Evolutionary conservation across 768 basidiomycete genomes (phyloP), one percentile per base, ranked within the genome.

Genomic region (Termitomyces sp.): DNA sequence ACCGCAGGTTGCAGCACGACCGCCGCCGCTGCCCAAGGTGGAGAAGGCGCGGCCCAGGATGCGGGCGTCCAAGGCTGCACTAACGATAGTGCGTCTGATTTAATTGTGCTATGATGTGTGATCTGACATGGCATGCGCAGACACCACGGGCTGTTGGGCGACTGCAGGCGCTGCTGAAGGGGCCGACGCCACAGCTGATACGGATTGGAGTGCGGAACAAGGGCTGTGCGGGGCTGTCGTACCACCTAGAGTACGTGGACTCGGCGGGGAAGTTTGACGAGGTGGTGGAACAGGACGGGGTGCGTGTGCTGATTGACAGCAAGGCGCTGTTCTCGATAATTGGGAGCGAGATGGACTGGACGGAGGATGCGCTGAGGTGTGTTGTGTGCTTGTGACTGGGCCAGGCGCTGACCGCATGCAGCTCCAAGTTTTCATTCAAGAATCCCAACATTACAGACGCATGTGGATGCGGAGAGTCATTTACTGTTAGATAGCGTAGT

Each of bases 331-430:
- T 99, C 71, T 94, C 91, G 59, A 97, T 99, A 65, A 97, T 99
- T 61, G 97, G 97, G 52, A 96, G 93, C 72, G 91, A 92, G 80
- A 99, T 99, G 97, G 94, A 96, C 69, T 99, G 97, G 97, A 81
- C 86, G 60, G 97, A 98, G 76, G 94, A 96, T 70, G 73, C 85
- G 34, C 75, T 99, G 45, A 95, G 93, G 88, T 84, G 54, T 50
- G 76, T 69, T 13, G 16, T 42, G 27, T 22, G 34, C 36, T 8
- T 31, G 27, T 1, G 22, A 18, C 24, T 18, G 12, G 27, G 16
- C 49, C 15, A 6, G 24, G 2, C 45, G 20, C 33, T 58, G 27
- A 36, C 16, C 0, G 49, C 6, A 0, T 5, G 22, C 66, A 92
- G 91, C 69, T 84, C 90, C 52, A 91, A 87, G 73, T 91, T 92